A percentile compares a stretch with the other conserved stretches of the same genome.
Conservation (phyloP, 106 monocot genomes). For the Agapanthus africanus region DNA sequence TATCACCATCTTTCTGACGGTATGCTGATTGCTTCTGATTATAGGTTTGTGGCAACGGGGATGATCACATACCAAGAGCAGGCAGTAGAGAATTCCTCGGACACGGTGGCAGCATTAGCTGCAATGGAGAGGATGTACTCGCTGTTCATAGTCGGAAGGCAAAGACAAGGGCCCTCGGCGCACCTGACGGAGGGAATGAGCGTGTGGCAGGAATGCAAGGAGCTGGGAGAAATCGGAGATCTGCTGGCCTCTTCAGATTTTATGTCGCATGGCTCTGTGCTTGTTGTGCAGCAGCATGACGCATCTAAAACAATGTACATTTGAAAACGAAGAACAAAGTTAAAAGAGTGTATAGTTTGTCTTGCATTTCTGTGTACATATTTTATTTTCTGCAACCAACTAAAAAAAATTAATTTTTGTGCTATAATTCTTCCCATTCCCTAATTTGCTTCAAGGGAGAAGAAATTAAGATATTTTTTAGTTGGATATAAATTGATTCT, state of each 20-base stretch:
- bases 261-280: background rate
- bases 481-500: too few relatives aligned
- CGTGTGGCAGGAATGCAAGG: conserved; percentile 35
- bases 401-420: too few relatives aligned
- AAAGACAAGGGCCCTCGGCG: background rate
- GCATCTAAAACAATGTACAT: too few relatives aligned
- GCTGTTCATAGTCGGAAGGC: conserved; percentile 46
- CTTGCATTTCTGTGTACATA: too few relatives aligned
- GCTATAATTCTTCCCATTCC: too few relatives aligned
- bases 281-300: background rate
- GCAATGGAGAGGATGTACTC: conserved; percentile 45
- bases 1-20: too few relatives aligned
- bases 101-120: conserved; percentile 22
- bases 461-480: too few relatives aligned
- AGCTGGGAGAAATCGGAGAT: conserved; percentile 42
- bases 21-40: too few relatives aligned
- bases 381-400: too few relatives aligned
- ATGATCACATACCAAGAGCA: conserved; percentile 31
- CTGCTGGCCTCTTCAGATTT: conserved; percentile 37
- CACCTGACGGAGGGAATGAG: conserved; percentile 24
- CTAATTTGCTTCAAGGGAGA: too few relatives aligned
- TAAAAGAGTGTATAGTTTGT: too few relatives aligned
- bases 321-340: too few relatives aligned
- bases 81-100: conserved; percentile 20
- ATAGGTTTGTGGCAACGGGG: conserved; percentile 28